phyloP scores from a whole-genome alignment of 768 basidiomycete species.

The Udeniomyces megalosporus region DNA sequence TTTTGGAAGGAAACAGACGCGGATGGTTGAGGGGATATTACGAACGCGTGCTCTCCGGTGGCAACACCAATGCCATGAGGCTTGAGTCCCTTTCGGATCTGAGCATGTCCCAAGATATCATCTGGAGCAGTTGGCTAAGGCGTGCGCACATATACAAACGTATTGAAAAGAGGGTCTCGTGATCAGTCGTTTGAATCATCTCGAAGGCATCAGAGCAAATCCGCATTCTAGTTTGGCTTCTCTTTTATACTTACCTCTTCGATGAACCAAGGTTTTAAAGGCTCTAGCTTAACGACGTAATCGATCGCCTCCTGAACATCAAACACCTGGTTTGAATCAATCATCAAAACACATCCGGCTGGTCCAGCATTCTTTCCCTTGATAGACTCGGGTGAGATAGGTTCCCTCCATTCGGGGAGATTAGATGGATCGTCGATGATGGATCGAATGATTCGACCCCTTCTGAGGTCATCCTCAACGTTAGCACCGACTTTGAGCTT shows the following conservation, averaged over 20 bases:
- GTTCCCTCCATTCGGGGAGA: slow-evolving; percentile 9
- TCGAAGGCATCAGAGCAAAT: too few species aligned
- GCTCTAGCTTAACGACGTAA: slow-evolving; percentile 61
- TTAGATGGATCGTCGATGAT: slow-evolving; percentile 79
- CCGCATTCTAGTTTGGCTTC: too few species aligned
- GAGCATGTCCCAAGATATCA: slow-evolving; percentile 53
- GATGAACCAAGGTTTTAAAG: slow-evolving; percentile 68
- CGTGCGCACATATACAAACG: neutral
- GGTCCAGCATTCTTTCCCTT: slow-evolving; percentile 36
- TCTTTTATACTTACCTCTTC: too few species aligned
- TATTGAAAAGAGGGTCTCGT: too few species aligned
- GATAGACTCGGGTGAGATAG: slow-evolving; percentile 9
- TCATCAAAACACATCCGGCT: slow-evolving; percentile 87
- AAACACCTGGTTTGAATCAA: slow-evolving; percentile 90
- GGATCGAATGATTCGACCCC: slow-evolving; percentile 74
- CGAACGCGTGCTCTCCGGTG: slow-evolving; percentile 69
- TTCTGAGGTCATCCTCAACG: slow-evolving; percentile 62
- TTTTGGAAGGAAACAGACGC: neutral
- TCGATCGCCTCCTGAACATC: slow-evolving; percentile 85
- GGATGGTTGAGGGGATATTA: neutral
- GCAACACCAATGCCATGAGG: slow-evolving; percentile 74
- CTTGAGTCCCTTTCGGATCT: slow-evolving; percentile 50
- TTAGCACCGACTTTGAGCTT: slow-evolving; percentile 96
- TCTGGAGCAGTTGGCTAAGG: slow-evolving; percentile 84
- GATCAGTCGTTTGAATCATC: too few species aligned